Evolutionary conservation across 1,139 yeast genomes (phyloP).

Genomic region (Diutina neorugosa): DNA sequence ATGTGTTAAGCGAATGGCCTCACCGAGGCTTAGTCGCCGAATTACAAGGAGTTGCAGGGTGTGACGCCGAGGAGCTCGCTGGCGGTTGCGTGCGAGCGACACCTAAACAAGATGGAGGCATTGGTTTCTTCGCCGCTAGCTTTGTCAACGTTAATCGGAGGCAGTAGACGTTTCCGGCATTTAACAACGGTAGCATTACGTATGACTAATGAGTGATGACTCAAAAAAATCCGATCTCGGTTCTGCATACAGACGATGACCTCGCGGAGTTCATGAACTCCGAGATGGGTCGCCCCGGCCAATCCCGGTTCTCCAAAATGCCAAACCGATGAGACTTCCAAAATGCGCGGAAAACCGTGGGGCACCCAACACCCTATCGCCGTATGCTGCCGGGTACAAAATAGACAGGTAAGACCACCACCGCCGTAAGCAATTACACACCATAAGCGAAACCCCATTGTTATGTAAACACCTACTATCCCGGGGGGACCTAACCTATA

Average conservation of each 20-base stretch:
- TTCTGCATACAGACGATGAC: not conserved
- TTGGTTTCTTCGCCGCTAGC: slow-evolving; percentile 91
- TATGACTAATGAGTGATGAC: not conserved
- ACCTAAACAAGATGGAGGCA: slow-evolving; percentile 89
- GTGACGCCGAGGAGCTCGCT: slow-evolving; percentile 44
- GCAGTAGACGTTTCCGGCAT: not conserved
- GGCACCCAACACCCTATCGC: not conserved
- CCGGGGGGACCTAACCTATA: not conserved
- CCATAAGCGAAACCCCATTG: not conserved
- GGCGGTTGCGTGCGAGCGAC: slow-evolving; percentile 78
- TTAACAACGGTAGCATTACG: not conserved
- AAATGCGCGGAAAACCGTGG: not conserved
- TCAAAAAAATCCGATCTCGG: not conserved
- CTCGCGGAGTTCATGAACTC: not conserved
- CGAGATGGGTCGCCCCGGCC: not conserved
- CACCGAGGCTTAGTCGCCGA: slow-evolving; percentile 70
- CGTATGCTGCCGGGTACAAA: not conserved
- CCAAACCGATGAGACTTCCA: not conserved
- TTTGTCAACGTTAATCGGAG: slow-evolving; percentile 27
- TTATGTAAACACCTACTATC: not conserved
- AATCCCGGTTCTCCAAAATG: not conserved
- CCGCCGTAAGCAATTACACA: not conserved
- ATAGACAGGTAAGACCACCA: too few relatives aligned
- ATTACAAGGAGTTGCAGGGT: slow-evolving; percentile 37
- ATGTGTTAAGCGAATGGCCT: slow-evolving; percentile 76